Percentiles rank a stretch among this genome's conserved stretches.
These are phyloP conservation scores for Neophaeococcomyces mojaviensis DNA, from an alignment of 2,329 filamentous ascomycete species.

Conservation along the genomic window DNA sequence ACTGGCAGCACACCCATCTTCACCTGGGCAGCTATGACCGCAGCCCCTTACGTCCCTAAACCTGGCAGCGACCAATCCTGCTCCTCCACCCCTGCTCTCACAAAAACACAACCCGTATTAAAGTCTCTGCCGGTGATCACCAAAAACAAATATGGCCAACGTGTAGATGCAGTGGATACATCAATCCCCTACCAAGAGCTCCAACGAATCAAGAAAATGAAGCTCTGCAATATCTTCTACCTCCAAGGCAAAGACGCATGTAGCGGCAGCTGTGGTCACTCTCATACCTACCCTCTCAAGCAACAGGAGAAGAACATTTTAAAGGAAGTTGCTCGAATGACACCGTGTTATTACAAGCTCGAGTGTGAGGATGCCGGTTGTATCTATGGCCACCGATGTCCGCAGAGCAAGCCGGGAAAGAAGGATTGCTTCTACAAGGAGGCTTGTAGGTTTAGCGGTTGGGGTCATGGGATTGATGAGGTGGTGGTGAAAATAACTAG, in stretches of 20 bases:
- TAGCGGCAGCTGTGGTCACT: constrained; percentile 51
- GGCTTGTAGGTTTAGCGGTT: constrained; percentile 50
- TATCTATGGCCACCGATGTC: constrained; percentile 58
- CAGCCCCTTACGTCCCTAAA: constrained; percentile 17
- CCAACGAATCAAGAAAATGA: constrained; percentile 53
- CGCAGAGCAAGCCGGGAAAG: constrained; percentile 44
- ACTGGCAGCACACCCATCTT: constrained; percentile 21
- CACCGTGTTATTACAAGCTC: constrained; percentile 51
- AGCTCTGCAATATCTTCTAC: constrained; percentile 57
- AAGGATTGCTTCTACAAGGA: constrained; percentile 52
- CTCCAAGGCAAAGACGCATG: constrained; percentile 47
- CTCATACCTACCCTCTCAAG: constrained; percentile 47
- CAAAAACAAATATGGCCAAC: constrained; percentile 53
- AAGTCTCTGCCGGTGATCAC: constrained; percentile 36
- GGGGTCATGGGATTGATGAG: constrained; percentile 53
- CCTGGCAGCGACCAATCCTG: constrained; percentile 11
- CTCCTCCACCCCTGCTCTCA: constrained; percentile 27
- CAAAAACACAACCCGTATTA: constrained; percentile 33
- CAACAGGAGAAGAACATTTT: constrained; percentile 47
- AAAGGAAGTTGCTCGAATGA: constrained; percentile 54
- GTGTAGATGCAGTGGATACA: constrained; percentile 47
- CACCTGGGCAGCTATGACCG: constrained; percentile 31
- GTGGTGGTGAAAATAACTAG: constrained; percentile 48
- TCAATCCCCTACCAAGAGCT: constrained; percentile 49
- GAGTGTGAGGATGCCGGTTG: constrained; percentile 53